A percentile compares a stretch with the other conserved stretches of the same genome.
These are phyloP conservation scores for Athelia sp. DNA, from an alignment of 1,284 basidiomycete species.

Conservation along the genomic window DNA sequence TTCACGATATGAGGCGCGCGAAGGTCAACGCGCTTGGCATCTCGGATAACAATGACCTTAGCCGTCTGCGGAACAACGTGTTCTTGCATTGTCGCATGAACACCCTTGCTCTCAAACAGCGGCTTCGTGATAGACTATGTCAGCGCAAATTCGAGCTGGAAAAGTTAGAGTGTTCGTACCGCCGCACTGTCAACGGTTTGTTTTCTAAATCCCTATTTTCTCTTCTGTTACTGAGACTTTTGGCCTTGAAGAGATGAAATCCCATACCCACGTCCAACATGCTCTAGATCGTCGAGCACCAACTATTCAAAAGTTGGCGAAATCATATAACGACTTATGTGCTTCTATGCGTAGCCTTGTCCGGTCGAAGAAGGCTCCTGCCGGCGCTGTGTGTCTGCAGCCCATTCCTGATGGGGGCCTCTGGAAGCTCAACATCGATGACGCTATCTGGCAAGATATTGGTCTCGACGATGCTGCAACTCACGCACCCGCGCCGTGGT, in stretches of 20 bases:
- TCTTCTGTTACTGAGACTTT: not conserved
- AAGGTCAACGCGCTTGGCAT: not conserved
- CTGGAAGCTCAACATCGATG: conserved; percentile 9
- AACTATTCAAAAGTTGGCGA: conserved; percentile 2
- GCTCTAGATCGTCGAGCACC: conserved; percentile 4
- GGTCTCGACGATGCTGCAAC: conserved; percentile 4
- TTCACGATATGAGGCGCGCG: too few relatives aligned
- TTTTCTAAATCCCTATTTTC: not conserved
- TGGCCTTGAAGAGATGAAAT: conserved; percentile 1
- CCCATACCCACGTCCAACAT: conserved; percentile 4
- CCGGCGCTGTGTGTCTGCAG: not conserved
- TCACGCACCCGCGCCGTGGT: not conserved
- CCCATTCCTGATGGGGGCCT: conserved; percentile 1
- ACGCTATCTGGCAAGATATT: conserved; percentile 10
- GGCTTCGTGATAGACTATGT: conserved; percentile 14
- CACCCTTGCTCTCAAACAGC: conserved; percentile 15
- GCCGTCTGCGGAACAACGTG: conserved; percentile 1
- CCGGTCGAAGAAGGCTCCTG: not conserved
- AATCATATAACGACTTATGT: conserved; percentile 7
- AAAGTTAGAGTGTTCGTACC: conserved; percentile 12
- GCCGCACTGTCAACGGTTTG: conserved; percentile 3
- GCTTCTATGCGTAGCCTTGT: conserved; percentile 2
- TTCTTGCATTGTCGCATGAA: conserved; percentile 15
- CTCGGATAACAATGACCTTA: not conserved
- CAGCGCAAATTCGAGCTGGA: conserved; percentile 21